Evolutionary conservation across 306 rosid species (phyloP).

Genomic region (Trichosanthes cucumerina): DNA sequence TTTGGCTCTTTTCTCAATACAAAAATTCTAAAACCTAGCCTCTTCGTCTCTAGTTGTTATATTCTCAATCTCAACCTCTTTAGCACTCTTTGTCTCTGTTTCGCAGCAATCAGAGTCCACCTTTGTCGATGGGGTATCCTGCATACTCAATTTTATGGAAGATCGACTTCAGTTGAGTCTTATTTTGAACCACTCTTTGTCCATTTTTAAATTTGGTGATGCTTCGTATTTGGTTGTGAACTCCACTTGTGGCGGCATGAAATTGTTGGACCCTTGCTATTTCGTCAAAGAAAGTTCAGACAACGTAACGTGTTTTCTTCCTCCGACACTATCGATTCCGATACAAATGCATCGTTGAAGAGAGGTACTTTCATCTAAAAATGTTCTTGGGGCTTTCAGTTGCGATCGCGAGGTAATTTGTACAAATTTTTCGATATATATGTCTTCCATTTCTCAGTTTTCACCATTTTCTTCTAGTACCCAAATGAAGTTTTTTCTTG

Average conservation of each 20-base stretch:
- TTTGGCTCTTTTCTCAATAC: too few species aligned
- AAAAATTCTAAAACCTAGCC: too few species aligned
- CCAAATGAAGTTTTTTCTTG: neutral
- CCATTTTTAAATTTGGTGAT: neutral
- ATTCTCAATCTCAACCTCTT: too few species aligned
- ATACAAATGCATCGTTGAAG: constrained; percentile 21
- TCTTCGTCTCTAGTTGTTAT: too few species aligned
- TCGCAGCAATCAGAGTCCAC: too few species aligned
- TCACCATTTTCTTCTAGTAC: neutral
- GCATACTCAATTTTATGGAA: too few species aligned
- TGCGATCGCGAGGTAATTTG: constrained; percentile 43
- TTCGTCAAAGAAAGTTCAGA: constrained; percentile 19
- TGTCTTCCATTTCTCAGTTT: neutral
- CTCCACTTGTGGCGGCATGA: constrained; percentile 13
- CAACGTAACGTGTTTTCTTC: constrained; percentile 24
- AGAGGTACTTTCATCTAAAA: constrained; percentile 26
- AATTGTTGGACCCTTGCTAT: constrained; percentile 22
- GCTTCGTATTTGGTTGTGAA: neutral
- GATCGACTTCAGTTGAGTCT: constrained; percentile 11
- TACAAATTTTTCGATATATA: too few species aligned
- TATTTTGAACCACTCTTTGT: constrained; percentile 1
- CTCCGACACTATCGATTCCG: constrained; percentile 24
- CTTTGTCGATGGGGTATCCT: too few species aligned
- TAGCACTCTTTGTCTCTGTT: too few species aligned
- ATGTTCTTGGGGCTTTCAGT: constrained; percentile 32